Evolutionary conservation across 2,329 filamentous ascomycete species (phyloP).

Genomic region (Magnaporthiopsis poae): DNA sequence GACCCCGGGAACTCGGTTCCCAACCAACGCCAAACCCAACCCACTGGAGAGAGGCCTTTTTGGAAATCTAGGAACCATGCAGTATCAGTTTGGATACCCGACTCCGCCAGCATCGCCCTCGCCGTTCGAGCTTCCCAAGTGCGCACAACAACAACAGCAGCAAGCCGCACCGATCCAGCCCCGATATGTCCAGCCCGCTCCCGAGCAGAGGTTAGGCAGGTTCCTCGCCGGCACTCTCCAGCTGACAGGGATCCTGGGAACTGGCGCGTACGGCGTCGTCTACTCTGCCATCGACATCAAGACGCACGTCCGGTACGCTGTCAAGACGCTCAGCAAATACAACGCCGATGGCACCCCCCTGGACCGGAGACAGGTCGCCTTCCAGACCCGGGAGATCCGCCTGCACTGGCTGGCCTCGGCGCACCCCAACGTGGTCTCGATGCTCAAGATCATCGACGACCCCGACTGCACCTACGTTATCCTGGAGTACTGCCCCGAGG

Average conservation of each 20-base stretch:
- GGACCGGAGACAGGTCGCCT: slow-evolving; percentile 75
- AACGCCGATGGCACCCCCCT: slow-evolving; percentile 60
- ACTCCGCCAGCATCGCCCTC: slow-evolving; percentile 48
- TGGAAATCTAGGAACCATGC: slow-evolving; percentile 13
- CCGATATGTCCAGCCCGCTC: slow-evolving; percentile 49
- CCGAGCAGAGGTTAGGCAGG: slow-evolving; percentile 78
- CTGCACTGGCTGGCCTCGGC: slow-evolving; percentile 81
- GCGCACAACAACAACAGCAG: slow-evolving; percentile 24
- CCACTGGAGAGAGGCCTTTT: neutral
- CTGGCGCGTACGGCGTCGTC: slow-evolving; percentile 92
- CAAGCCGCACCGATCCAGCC: slow-evolving; percentile 29
- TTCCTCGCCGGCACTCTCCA: slow-evolving; percentile 74
- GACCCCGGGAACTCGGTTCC: neutral
- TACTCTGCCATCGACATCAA: slow-evolving; percentile 80
- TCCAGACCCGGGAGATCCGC: slow-evolving; percentile 86
- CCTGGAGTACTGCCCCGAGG: slow-evolving; percentile 92
- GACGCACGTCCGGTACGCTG: slow-evolving; percentile 74
- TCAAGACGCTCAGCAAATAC: slow-evolving; percentile 92
- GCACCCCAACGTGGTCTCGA: slow-evolving; percentile 85
- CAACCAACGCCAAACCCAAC: neutral
- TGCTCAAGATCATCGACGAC: slow-evolving; percentile 87
- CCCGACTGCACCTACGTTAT: slow-evolving; percentile 91
- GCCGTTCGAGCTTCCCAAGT: slow-evolving; percentile 39
- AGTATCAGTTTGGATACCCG: slow-evolving; percentile 38
- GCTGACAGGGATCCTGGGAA: slow-evolving; percentile 75